Evolutionary conservation across 2,329 filamentous ascomycete species (phyloP), one percentile per base, ranked within the genome.

Genomic region (Clonostachys chloroleuca): DNA sequence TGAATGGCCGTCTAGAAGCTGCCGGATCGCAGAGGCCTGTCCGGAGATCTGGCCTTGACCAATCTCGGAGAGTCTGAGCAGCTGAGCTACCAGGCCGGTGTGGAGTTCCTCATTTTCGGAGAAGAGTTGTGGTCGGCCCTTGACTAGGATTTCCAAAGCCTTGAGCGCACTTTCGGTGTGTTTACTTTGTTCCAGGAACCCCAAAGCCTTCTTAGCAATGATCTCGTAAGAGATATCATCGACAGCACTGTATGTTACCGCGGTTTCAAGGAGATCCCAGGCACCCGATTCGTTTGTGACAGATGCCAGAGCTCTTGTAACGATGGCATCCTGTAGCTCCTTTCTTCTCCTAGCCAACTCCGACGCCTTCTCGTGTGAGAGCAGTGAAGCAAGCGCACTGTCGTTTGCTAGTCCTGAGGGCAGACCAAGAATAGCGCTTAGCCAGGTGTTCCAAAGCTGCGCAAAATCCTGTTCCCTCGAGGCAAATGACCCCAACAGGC

Each of bases 21-120:
- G 59, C 12, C 69, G 74, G 18, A 84, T 58, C 0, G 60, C 57
- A 3, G 60, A 56, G 3, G 73, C 68, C 46, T 71, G 73, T 3
- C 68, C 57, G 3, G 74, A 69, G 5, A 72, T 47, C 1, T 53
- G 46, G 1, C 56, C 44, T 44, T 74, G 68, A 4, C 67, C 60
- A 1, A 75, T 63, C 52, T 85, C 81, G 5, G 73, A 77, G 7
- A 84, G 56, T 13, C 74, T 67, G 1, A 86, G 59, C 1, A 86
- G 59, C 16, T 72, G 73, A 0, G 76, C 70, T 34, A 83, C 72
- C 1, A 84, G 58, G 4, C 64, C 62, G 18, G 80, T 70, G 40
- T 80, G 74, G 4, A 71, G 56, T 3, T 66, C 62, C 7, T 75
- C 69, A 17, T 76, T 66, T 34, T 69, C 56, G 0, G 68, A 64